Evolutionary conservation across 2,329 filamentous ascomycete species (phyloP), one percentile per base, ranked within the genome.

Genomic region (Arthrobotrys musiformis): DNA sequence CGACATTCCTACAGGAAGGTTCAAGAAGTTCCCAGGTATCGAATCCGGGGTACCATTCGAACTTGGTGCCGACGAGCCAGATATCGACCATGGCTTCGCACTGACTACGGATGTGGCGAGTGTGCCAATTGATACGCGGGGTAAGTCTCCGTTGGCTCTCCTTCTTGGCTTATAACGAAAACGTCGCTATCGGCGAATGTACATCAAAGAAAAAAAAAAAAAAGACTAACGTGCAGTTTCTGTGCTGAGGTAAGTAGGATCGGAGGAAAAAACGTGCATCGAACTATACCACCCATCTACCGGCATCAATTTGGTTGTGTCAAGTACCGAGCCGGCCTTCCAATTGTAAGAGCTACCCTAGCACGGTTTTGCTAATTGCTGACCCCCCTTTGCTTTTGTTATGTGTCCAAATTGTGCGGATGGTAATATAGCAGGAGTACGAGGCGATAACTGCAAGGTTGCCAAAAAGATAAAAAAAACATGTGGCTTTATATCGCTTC

Each of bases 251-350:
- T 17, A 63, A 69, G 48, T 48, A 76, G 72, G 58, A 48, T 85
- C 87, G 42, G 82, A 70, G 22, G 72, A 76, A 46, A 87, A 86
- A 70, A 89, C 88, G 74, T 88, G 94, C 52, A 89, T 92, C 52
- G 86, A 88, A 24, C 92, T 95, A 73, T 88, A 88, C 83, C 93
- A 97, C 83, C 89, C 93, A 4, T 86, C 86, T 60, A 91, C 90
- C 28, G 89, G 89, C 79, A 87, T 97, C 79, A 91, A 96, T 82
- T 89, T 98, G 60, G 92, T 97, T 84, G 91, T 97, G 4, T 86
- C 90, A 81, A 95, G 92, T 85, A 98, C 94, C 0, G 94, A 98
- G 86, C 95, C 95, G 0, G 92, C 93, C 0, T 98, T 97, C 86
- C 94, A 98, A 84, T 97, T 97, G 72, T 76, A 70, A 76, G 72